These are phyloP conservation scores for Cyclostephanos invisitatus DNA, from an alignment of 108 stramenopile species.

Conservation along the genomic window DNA sequence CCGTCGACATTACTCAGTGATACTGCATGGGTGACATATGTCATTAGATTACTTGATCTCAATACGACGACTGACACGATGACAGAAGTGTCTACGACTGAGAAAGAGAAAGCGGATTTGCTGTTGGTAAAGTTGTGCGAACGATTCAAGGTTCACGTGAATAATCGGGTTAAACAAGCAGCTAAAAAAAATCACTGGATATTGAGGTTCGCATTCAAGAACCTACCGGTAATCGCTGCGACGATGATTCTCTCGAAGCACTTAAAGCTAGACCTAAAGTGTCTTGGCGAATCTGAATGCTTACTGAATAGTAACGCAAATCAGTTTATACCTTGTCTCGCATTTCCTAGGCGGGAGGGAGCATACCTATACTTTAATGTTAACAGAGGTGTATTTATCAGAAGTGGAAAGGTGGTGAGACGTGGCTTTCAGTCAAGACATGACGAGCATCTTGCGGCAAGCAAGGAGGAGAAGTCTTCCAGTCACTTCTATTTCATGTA, in stretches of 20 bases:
- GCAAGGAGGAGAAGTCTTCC: not conserved
- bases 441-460: not conserved
- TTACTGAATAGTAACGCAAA: not conserved
- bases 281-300: slow-evolving; percentile 1
- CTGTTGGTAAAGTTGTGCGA: not conserved
- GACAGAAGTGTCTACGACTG: too few relatives aligned
- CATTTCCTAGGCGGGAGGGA: not conserved
- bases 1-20: too few relatives aligned
- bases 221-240: not conserved
- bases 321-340: not conserved
- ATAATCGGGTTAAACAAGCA: not conserved
- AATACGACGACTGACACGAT: too few relatives aligned
- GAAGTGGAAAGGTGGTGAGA: not conserved
- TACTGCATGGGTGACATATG: too few relatives aligned
- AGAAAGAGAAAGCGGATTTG: not conserved
- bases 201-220: not conserved
- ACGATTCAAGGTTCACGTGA: slow-evolving; percentile 3
- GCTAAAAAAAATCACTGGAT: not conserved
- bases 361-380: not conserved
- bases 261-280: not conserved
- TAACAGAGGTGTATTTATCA: not conserved
- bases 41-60: too few relatives aligned
- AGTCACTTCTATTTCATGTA: not conserved
- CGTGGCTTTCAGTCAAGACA: not conserved
- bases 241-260: not conserved